Evolutionary conservation across 2,329 filamentous ascomycete species (phyloP), one percentile per base, ranked within the genome.

Genomic region (Fusarium sambucinum): DNA sequence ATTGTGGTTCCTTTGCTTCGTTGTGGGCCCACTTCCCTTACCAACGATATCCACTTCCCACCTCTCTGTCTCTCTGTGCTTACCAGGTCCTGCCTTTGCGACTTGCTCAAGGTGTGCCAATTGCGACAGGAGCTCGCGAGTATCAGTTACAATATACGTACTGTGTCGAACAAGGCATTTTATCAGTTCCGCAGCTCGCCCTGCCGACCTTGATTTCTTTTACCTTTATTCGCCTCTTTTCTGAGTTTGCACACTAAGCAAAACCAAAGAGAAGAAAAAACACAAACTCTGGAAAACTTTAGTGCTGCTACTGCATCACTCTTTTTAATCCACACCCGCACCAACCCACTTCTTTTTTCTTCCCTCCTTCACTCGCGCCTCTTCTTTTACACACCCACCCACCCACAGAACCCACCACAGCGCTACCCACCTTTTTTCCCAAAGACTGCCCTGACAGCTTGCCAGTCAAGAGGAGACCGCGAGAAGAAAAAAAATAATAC

Each of bases 401-500:
- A 57, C 63, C 63, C 52, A 62, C 55, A 55, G 42, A 50, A 69
- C 45, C 70, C 71, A 71, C 72, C 56, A 50, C 58, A 65, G 65
- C 62, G 55, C 69, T 70, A 70, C 72, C 69, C 73, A 75, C 74
- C 70, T 71, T 73, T 73, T 70, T 46, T 70, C 35, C n/a, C 68
- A 70, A 66, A 69, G 62, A 53, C 68, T 73, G 71, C 75, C 73
- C 73, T 74, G 72, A 70, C 73, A 68, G 71, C 72, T 69, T 68
- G 48, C 63, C 63, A 62, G 55, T 69, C 61, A 47, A 33, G 60
- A 63, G 42, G 41, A 65, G 59, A 65, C 60, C 35, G 54, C 37
- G 60, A 59, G 64, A 63, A 68, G 62, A 60, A 67, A 73, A 73
- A 78, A 78, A 78, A 53, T 65, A 53, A 65, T 64, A 64, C 61